Conservation (phyloP, 257 asterid species). For the Rehmannia glutinosa region DNA sequence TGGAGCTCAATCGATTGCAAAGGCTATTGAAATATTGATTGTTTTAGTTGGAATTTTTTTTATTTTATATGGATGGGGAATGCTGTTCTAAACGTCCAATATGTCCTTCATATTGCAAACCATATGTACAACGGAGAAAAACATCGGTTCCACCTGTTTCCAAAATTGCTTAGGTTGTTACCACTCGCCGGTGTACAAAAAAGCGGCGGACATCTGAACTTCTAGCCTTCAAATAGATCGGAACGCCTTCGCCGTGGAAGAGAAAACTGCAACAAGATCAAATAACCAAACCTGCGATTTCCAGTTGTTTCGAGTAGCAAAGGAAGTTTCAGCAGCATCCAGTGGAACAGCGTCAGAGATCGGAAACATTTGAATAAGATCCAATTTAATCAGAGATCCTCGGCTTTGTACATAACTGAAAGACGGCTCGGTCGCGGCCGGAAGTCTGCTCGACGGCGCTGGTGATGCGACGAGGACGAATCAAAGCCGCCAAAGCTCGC, state of each 20-base stretch:
- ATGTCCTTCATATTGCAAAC: slow-evolving; percentile 32
- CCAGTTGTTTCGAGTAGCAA: neutral
- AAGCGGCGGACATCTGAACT: slow-evolving; percentile 20
- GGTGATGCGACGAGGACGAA: slow-evolving; percentile 85
- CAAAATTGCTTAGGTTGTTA: slow-evolving; percentile 34
- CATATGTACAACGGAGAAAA: slow-evolving; percentile 35
- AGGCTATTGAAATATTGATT: neutral
- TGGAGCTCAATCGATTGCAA: slow-evolving; percentile 9
- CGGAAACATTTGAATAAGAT: too few relatives aligned
- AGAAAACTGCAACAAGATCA: slow-evolving; percentile 8
- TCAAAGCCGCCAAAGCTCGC: slow-evolving; percentile 73
- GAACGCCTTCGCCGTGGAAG: slow-evolving; percentile 8
- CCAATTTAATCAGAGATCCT: slow-evolving; percentile 25
- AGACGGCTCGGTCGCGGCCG: slow-evolving; percentile 66
- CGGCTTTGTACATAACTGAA: slow-evolving; percentile 54
- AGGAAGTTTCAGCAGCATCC: too few relatives aligned
- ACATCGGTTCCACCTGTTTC: slow-evolving; percentile 31
- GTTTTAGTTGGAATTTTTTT: slow-evolving; percentile 8
- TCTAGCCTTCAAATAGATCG: slow-evolving; percentile 13
- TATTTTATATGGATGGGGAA: slow-evolving; percentile 8
- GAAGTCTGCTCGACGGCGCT: slow-evolving; percentile 57
- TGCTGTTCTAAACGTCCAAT: slow-evolving; percentile 28
- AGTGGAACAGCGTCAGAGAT: too few relatives aligned
- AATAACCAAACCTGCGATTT: slow-evolving; percentile 45
- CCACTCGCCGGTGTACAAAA: slow-evolving; percentile 28